Base-by-base conservation (phyloP, 805 yeast species). In the Helenozyma baotianmanensis region DNA sequence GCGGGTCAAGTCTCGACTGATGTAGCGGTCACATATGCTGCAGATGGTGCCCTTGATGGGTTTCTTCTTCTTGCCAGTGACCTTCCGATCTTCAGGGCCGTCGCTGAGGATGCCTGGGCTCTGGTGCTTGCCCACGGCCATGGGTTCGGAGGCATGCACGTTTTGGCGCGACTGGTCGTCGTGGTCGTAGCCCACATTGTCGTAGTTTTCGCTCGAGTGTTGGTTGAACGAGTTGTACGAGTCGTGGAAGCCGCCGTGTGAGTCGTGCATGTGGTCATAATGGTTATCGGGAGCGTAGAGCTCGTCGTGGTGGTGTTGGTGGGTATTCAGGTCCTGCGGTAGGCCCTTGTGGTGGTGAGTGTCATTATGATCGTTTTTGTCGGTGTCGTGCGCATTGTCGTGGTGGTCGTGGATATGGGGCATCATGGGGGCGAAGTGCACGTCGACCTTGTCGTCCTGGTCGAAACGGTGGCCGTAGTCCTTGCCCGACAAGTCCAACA, bases 1-100 rank as follows among this genome's bases (percentile, higher is more conserved):
- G 25, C 72, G 44, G 5, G 64, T 60, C 30, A 62, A 46, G 41
- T 66, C 72, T 28, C 72, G 43, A 32, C 62, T 56, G 33, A 66
- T 66, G 44, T 46, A 62, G 39, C 63, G 63, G 33, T 58, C 65
- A 43, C 72, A 66, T 11, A 66, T 45, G 6, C 57, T 34, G 36
- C 72, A 66, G 9, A 55, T 49, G 14, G 68, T 54, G 9, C 69
- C 70, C 36, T 63, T 65, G 19, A 56, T 38, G 13, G 36, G 33
- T 26, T 57, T 47, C 28, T 60, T 58, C 45, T 60, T 62, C 33
- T 50, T 40, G 9, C 24, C 10, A 13, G 29, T 21, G 9, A 29
- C 25, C 13, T 36, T 36, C 17, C 32, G 32, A 9, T 35, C 38
- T 11, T 30, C 17, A 29, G 33, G 13, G 29, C 22, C 8, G 29